Evolutionary conservation across 2,329 filamentous ascomycete genomes (phyloP).

Genomic region (Curvularia eragrostidis): DNA sequence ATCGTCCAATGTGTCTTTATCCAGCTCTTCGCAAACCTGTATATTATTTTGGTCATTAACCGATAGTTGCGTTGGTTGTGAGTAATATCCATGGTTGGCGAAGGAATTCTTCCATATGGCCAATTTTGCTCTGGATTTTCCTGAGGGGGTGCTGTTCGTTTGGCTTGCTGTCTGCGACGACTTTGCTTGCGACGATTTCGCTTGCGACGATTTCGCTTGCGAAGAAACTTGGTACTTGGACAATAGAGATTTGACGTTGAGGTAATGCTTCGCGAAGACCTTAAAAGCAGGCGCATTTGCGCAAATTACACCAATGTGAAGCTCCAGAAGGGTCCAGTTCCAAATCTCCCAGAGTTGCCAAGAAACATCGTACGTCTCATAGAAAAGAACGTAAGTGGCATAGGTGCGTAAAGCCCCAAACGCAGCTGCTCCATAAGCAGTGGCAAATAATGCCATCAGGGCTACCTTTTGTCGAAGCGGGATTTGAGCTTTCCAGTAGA

Average conservation of each 20-base stretch:
- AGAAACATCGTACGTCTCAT: conserved; percentile 34
- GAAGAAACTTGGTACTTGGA: background rate
- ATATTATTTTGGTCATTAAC: background rate
- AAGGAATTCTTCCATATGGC: background rate
- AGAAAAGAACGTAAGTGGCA: conserved; percentile 28
- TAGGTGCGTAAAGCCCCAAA: conserved; percentile 26
- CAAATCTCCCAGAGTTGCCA: conserved; percentile 27
- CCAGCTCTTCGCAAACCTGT: background rate
- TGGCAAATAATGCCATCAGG: conserved; percentile 30
- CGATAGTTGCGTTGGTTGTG: background rate
- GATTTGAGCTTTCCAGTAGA: conserved; percentile 36
- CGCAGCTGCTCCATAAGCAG: conserved; percentile 27
- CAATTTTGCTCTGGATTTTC: background rate
- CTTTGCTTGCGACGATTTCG: background rate
- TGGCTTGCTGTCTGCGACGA: background rate
- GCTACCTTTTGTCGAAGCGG: conserved; percentile 32
- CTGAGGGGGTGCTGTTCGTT: background rate
- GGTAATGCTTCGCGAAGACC: conserved; percentile 26
- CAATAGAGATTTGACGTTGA: conserved; percentile 6
- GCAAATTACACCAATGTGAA: conserved; percentile 35
- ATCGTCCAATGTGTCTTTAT: background rate
- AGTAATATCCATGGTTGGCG: background rate
- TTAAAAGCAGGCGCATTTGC: conserved; percentile 35
- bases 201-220: background rate
- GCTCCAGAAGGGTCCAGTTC: conserved; percentile 27